phyloP scores from a whole-genome alignment of 2,329 filamentous ascomycete genomes.

The Diaporthe australafricana region DNA sequence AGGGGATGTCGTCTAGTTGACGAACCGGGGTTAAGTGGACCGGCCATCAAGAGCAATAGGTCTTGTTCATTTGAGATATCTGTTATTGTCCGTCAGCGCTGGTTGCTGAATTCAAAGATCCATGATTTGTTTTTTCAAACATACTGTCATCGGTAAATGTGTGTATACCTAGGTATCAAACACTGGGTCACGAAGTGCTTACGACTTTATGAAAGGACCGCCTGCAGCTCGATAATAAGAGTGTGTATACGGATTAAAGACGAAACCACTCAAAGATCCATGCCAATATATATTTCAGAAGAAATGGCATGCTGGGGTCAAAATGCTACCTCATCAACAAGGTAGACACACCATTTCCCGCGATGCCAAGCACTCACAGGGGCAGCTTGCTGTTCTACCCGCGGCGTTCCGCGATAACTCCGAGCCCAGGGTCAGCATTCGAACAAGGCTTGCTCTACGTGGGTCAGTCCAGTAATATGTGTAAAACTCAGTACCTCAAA shows the following conservation, averaged over 20 bases:
- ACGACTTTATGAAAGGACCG: too few species aligned
- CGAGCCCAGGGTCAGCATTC: not conserved
- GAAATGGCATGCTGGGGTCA: not conserved
- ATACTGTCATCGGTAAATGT: too few species aligned
- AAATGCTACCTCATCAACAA: not conserved
- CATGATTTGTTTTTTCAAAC: too few species aligned
- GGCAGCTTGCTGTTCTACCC: not conserved
- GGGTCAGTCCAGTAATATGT: not conserved
- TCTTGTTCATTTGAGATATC: not conserved
- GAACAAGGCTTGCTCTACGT: not conserved
- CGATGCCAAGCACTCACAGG: not conserved
- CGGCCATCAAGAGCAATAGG: not conserved
- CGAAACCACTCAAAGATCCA: not conserved
- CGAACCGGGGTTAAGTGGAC: not conserved
- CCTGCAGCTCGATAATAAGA: too few species aligned
- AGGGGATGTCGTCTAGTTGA: not conserved
- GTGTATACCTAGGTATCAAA: too few species aligned
- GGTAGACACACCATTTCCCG: not conserved
- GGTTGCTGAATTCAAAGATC: not conserved
- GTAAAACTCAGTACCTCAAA: too few species aligned
- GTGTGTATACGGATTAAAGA: too few species aligned
- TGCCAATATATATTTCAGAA: not conserved
- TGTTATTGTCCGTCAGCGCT: not conserved
- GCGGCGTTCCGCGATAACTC: constrained; percentile 1
- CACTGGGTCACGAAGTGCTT: too few species aligned